Evolutionary conservation across 2,329 filamentous ascomycete species (phyloP), one percentile per base, ranked within the genome.

Genomic region (Fusarium circinatum): DNA sequence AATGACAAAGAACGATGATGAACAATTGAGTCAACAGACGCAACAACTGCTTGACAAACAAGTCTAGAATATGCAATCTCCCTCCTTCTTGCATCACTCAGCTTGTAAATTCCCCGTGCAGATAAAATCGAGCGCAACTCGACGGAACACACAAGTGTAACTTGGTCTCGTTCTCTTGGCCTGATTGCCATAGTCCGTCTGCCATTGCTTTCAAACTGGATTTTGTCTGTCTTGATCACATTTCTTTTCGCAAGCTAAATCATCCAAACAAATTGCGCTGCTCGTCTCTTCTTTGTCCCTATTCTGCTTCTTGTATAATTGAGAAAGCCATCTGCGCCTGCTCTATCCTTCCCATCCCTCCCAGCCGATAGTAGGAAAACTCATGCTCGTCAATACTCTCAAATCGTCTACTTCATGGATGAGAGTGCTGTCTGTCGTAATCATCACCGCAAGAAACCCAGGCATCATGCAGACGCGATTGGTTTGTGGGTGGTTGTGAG

Each of bases 351-450:
- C 49, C 61, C 52, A 47, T 49, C 61, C 59, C 60, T 62, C 68
- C 26, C 45, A 65, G 55, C 62, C 34, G 44, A 74, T 56, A 52
- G 48, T 41, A 71, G 48, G 51, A 51, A 65, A 66, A 59, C 47
- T 52, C 42, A 70, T 70, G 69, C 67, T 68, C 58, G 42, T 72
- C 66, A 68, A 69, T 30, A 63, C 45, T 52, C 48, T 56, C 62
- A 68, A 68, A 68, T 69, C 56, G 51, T 72, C 68, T 71, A 74
- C 62, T 57, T 68, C 62, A 64, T 70, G 64, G 69, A 71, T 69
- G 65, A 72, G 67, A 78, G 73, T 69, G 71, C 70, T 61, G 65
- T 69, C 57, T 75, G 70, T 76, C 68, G 65, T 78, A 74, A 76
- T 77, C 71, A 76, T 75, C 64, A 70, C 75, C 63, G 71, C 71